Percentiles rank a stretch among this genome's conserved stretches.
Evolutionary conservation across 768 basidiomycete species (phyloP).

Genomic region (Polyporus arcularius): DNA sequence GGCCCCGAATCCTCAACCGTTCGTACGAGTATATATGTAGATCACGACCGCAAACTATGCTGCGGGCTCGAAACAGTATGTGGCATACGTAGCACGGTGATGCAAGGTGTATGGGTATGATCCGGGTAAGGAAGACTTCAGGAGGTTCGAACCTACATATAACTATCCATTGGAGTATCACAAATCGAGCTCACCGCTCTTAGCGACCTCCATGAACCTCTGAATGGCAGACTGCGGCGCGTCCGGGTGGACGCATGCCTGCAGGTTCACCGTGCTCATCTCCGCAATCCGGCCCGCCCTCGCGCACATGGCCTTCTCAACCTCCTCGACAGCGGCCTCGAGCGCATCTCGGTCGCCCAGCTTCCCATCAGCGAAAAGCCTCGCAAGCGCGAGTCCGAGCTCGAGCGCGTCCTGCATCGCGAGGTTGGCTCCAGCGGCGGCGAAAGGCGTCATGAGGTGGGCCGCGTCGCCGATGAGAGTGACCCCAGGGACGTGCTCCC

Average conservation of each 20-base stretch:
- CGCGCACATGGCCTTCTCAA: constrained; percentile 1
- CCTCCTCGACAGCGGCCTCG: constrained; percentile 4
- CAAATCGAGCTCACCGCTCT: no score
- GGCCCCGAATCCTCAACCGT: no score
- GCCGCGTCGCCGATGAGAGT: constrained; percentile 33
- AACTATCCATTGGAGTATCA: no score
- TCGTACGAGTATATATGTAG: no score
- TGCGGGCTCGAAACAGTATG: no score
- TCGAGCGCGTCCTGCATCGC: constrained; percentile 32
- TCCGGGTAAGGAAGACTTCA: no score
- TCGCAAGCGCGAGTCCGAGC: constrained; percentile 13
- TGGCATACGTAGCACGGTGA: no score
- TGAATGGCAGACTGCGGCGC: constrained; percentile 10
- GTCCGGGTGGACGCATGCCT: constrained; percentile 1
- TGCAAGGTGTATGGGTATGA: no score
- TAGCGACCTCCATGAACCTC: neutral
- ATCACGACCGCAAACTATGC: no score
- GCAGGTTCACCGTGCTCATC: constrained; percentile 2
- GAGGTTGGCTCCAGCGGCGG: constrained; percentile 39
- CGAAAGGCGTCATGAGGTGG: constrained; percentile 40
- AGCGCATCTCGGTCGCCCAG: neutral
- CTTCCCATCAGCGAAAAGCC: neutral
- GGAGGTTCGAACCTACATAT: no score
- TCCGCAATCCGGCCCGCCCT: constrained; percentile 7
- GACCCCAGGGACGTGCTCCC: constrained; percentile 9